Evolutionary conservation across 164 flowering plant genomes (phyloP), one percentile per base, ranked within the genome.

Genomic region (Cinnamomum micranthum): DNA sequence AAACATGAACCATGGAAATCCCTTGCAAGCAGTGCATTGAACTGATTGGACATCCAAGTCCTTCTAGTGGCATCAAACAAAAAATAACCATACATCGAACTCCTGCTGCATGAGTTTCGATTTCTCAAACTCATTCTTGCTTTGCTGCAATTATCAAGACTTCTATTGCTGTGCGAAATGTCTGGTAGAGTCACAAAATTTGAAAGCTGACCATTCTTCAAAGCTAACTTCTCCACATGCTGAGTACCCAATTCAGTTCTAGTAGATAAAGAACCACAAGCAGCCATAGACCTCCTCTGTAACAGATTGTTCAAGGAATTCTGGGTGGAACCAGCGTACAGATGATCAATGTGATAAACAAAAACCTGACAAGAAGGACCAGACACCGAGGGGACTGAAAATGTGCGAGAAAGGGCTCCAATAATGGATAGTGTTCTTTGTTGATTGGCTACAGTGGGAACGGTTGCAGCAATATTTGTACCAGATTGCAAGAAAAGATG

Each of bases 331-430:
- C 80, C 83, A 17, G 80, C 80, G 59, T 87, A 73, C 4, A 76
- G 74, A 28, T 80, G 81, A 81, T 87, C 88, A 52, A 86, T 69
- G 74, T 91, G 94, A 83, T 92, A 88, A 28, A 85, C 89, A 79
- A 95, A 92, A 50, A 79, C 85, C 80, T 89, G 91, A 77, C 85
- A 85, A 52, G 95, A 75, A 72, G 91, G 94, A 47, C 95, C 92
- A 35, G 96, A 89, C 19, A 91, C 91, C 25, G 96, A 94, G 27
- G 97, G 98, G 65, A 81, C 80, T 23, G 95, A 88, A 77, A 92
- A 74, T 60, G 92, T 80, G 7, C 98, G 88, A 27, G 94, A 93
- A 69, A 90, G 76, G 25, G 90, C 86, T 74, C 90, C 97, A 83
- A 88, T 84, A 75, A 89, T 79, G 65, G 97, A 88, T 24, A 88